Percentiles rank a stretch among this genome's conserved stretches.
These are phyloP conservation scores for Neonothopanus nambi DNA, from an alignment of 1,284 basidiomycete species.

Conservation along the genomic window DNA sequence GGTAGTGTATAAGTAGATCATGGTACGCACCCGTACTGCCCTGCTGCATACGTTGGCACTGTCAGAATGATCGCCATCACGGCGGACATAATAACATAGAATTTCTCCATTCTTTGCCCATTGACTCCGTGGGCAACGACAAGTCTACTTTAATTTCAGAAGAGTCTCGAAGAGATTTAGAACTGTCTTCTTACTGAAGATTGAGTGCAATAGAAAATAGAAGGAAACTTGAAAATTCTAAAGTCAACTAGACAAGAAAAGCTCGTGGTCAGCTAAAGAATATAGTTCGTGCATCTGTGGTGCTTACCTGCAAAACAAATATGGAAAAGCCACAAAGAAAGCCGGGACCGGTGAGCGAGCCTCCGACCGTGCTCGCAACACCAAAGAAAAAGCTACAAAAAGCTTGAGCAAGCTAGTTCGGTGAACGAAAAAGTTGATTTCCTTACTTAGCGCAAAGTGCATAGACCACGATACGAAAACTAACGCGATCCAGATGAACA, in stretches of 20 bases:
- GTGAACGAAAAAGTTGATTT: background rate
- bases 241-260: constrained; percentile 17
- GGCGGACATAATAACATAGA: constrained; percentile 20
- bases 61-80: constrained; percentile 16
- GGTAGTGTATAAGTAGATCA: background rate
- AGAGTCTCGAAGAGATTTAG: background rate
- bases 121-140: constrained; percentile 23
- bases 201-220: constrained; percentile 21
- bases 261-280: background rate
- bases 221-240: constrained; percentile 23
- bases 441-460: constrained; percentile 22
- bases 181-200: constrained; percentile 20
- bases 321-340: constrained; percentile 23
- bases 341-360: constrained; percentile 16
- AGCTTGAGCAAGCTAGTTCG: constrained; percentile 3
- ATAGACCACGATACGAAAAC: constrained; percentile 21
- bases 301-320: constrained; percentile 21
- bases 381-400: constrained; percentile 21
- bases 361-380: constrained; percentile 20
- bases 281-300: background rate
- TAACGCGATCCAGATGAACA: constrained; percentile 21
- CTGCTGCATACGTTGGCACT: constrained; percentile 22
- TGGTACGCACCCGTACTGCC: constrained; percentile 23
- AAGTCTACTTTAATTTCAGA: constrained; percentile 15
- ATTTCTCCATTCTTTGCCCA: constrained; percentile 23